Evolutionary conservation across 208 protist genomes (phyloP), one percentile per base, ranked within the genome.

Genomic region (Leishmania turanica): DNA sequence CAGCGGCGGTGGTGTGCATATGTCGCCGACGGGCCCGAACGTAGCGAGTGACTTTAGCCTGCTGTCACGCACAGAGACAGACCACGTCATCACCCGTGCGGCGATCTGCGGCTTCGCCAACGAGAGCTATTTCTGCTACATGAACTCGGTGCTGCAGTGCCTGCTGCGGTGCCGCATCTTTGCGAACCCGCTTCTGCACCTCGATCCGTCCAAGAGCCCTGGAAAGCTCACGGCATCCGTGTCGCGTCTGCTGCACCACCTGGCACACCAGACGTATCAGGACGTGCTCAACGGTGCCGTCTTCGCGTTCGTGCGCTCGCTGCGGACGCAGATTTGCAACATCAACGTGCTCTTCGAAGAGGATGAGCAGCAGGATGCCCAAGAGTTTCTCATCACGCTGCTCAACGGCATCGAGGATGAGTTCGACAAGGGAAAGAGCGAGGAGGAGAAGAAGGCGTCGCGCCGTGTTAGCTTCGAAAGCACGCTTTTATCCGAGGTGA

Each of bases 131-230:
- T 99, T 97, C 21, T 99, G 99, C 84, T 99, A 99, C 83, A 96
- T 99, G 87, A 99, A 99, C 88, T 93, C 95, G 3, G 93, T 97
- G 2, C 69, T 99, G 71, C 99, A 99, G 89, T 99, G 97, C 84
- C 79, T 99, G 53, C 89, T 95, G 72, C 89, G 91, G 47, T 97
- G 94, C 79, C 53, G 80, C 58, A 87, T 88, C 77, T 94, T 97
- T 82, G 85, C 81, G 8, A 72, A 77, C n/a, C 82, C 80, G 6
- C 74, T 96, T 66, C 77, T 95, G 74, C 56, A 66, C 11, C 77
- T 88, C 17, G 72, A 79, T 49, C n/a, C 37, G 2, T 49, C 53
- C 9, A 31, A 70, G 40, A 80, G 77, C 64, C 88, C 90, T 21
- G 94, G 94, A 27, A 85, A 83, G 71, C 87, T 97, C 21, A 91